phyloP scores from a whole-genome alignment of 2,329 filamentous ascomycete species.

The Exophiala sp. region DNA sequence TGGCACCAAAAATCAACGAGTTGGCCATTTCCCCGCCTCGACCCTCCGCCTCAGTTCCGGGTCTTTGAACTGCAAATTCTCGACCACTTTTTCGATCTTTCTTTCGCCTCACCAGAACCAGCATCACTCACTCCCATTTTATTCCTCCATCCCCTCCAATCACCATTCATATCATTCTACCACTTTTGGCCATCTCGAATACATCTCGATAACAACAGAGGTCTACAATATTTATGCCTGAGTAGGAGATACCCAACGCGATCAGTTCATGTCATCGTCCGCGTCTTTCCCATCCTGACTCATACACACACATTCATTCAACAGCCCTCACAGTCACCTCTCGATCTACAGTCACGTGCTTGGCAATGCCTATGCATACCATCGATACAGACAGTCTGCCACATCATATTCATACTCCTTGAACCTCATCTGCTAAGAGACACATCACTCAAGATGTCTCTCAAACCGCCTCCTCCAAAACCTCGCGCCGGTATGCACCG shows the following conservation, averaged over 20 bases:
- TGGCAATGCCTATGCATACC: slow-evolving; percentile 3
- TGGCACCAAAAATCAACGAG: too few relatives aligned
- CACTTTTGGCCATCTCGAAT: slow-evolving; percentile 8
- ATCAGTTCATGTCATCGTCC: too few relatives aligned
- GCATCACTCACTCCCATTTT: neutral
- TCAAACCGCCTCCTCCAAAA: slow-evolving; percentile 16
- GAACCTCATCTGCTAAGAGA: neutral
- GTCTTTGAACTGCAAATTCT: slow-evolving; percentile 4
- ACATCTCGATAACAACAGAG: neutral
- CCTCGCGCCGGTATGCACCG: slow-evolving; percentile 16
- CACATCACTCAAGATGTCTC: slow-evolving; percentile 3
- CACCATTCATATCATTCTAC: slow-evolving; percentile 7
- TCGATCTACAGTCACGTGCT: slow-evolving; percentile 13
- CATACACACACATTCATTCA: slow-evolving; percentile 1
- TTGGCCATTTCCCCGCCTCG: too few relatives aligned
- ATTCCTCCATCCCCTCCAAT: slow-evolving; percentile 14
- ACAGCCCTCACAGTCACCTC: neutral
- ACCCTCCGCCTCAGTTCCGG: too few relatives aligned
- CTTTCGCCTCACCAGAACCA: slow-evolving; percentile 3
- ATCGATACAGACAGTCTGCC: neutral
- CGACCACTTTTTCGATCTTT: slow-evolving; percentile 10
- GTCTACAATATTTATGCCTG: neutral
- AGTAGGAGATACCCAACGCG: too few relatives aligned
- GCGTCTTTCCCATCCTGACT: neutral
- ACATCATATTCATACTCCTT: neutral